These are phyloP conservation scores for Physcomitrium patens DNA, from an alignment of 225 moss, liverwort and hornwort species.

Conservation along the genomic window DNA sequence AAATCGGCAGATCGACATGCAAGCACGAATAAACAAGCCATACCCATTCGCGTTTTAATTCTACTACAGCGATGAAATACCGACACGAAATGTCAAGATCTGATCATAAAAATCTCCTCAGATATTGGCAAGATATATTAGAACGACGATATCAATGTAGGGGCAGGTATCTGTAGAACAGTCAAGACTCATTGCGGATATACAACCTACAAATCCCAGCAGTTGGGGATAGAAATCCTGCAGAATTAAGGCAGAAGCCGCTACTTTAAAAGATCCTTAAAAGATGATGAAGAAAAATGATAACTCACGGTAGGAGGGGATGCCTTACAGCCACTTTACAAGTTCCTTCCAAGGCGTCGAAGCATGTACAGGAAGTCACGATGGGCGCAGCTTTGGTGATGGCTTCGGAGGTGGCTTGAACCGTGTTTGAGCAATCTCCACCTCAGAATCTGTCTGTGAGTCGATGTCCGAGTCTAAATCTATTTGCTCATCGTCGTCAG, in stretches of 20 bases:
- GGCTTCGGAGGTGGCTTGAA: slow-evolving; percentile 23
- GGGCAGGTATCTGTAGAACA: too few species aligned
- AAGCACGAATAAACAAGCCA: too few species aligned
- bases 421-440: slow-evolving; percentile 20
- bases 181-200: too few species aligned
- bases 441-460: slow-evolving; percentile 26
- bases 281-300: not conserved
- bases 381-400: not conserved
- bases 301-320: not conserved
- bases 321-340: slow-evolving; percentile 5
- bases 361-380: not conserved
- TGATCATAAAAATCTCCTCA: too few species aligned
- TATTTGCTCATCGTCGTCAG: slow-evolving; percentile 27
- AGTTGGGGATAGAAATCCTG: too few species aligned
- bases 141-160: too few species aligned
- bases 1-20: too few species aligned
- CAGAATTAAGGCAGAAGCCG: not conserved
- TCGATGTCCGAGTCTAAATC: slow-evolving; percentile 2
- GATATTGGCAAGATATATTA: too few species aligned
- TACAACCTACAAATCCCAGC: too few species aligned
- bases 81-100: too few species aligned
- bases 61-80: too few species aligned
- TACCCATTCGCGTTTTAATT: too few species aligned
- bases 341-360: not conserved
- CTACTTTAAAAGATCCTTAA: not conserved